Evolutionary conservation across 176 grass and related monocot species (phyloP), one percentile per base, ranked within the genome.

Genomic region (Paspalum notatum): DNA sequence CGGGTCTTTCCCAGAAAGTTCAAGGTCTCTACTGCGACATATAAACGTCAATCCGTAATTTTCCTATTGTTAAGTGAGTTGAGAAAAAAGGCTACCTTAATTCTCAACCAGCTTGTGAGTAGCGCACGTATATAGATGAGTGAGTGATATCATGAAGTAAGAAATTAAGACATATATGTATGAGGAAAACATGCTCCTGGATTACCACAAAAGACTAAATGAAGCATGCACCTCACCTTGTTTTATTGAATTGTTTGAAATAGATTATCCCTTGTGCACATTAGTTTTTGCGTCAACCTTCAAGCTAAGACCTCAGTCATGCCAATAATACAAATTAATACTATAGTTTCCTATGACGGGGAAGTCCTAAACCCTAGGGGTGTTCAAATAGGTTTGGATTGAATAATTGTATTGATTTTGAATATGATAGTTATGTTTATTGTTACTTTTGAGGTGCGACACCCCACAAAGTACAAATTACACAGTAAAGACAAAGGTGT

Each of bases 21-120:
- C 83, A 90, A 73, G 83, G 20, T 52, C 72, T 86, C 41, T 90
- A 78, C 59, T 90, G 53, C 74, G 59, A 79, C 21, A 47, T 41
- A 37, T 53, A 26, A 9, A 17, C 17, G 5, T 50, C 10, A 9
- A 49, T 66, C 21, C 52, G 77, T 38, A 16, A 60, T 81, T 74
- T 50, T 27, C 18, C 25, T 57, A 45, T 81, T 89, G 82, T 89
- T 89, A 81, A 49, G 77, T 81, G 81, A 71, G 4, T 57, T 42
- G 41, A 68, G 68, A 46, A 32, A 16, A 24, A 58, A 76, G 58
- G 5, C 41, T 65, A 81, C 59, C 42, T 66, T 81, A 71, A 52
- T 47, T 68, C 9, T 24, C 7, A 47, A 46, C 65, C 21, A 12
- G 55, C 81, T 81, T 85, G 87, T 50, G 82, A 81, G 63, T 70